phyloP scores from a whole-genome alignment of 495 filamentous ascomycete species.

The Tuber brumale region DNA sequence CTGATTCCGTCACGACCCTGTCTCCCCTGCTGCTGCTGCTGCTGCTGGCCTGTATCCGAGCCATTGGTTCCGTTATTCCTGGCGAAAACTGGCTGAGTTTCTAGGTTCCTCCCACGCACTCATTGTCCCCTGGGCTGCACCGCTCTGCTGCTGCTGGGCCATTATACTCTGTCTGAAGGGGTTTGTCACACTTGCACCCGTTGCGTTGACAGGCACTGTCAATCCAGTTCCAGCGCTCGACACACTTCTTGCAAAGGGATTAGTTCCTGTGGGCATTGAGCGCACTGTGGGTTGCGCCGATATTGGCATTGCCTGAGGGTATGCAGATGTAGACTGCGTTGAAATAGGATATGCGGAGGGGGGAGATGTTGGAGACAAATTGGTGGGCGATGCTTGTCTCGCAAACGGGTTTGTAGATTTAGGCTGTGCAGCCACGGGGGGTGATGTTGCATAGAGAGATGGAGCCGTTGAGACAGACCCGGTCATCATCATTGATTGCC shows the following conservation, averaged over 20 bases:
- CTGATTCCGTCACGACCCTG: constrained; percentile 16
- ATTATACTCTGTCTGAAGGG: constrained; percentile 83
- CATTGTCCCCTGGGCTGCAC: constrained; percentile 55
- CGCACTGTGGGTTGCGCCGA: constrained; percentile 40
- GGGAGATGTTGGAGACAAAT: constrained; percentile 45
- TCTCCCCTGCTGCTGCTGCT: constrained; percentile 8
- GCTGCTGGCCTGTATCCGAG: constrained; percentile 17
- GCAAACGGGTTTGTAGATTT: constrained; percentile 84
- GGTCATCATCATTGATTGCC: constrained; percentile 70
- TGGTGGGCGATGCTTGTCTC: constrained; percentile 48
- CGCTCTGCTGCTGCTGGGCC: constrained; percentile 70
- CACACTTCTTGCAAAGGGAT: constrained; percentile 58
- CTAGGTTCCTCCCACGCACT: constrained; percentile 74
- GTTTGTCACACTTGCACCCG: constrained; percentile 62
- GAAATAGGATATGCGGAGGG: constrained; percentile 46
- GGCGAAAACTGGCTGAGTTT: constrained; percentile 80
- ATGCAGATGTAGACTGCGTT: constrained; percentile 46
- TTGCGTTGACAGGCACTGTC: constrained; percentile 59
- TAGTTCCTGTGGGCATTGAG: constrained; percentile 56
- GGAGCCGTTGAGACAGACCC: constrained; percentile 45
- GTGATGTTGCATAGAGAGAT: constrained; percentile 41
- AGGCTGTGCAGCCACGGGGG: constrained; percentile 38
- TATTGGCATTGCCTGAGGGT: constrained; percentile 36
- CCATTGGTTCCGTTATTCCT: constrained; percentile 47
- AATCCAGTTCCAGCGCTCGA: constrained; percentile 47